Conservation (phyloP, 768 basidiomycete genomes). For the Kwoniella pini region DNA sequence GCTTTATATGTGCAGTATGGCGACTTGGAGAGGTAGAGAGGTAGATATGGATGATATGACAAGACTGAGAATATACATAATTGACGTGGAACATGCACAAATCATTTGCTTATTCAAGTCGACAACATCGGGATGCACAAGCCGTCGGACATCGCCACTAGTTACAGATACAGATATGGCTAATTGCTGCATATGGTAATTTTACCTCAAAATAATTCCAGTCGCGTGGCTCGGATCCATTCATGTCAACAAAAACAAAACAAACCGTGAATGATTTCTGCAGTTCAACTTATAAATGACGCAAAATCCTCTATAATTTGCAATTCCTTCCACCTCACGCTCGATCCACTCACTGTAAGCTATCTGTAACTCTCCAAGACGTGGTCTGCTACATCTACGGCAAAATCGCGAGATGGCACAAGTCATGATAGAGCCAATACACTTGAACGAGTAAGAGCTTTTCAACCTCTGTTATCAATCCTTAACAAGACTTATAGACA, state of each 20-base stretch:
- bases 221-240: neutral
- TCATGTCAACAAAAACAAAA: slow-evolving; percentile 6
- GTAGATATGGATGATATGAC: too few relatives aligned
- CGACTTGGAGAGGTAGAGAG: too few relatives aligned
- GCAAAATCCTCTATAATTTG: too few relatives aligned
- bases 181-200: too few relatives aligned
- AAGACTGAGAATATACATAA: neutral
- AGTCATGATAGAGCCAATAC: neutral
- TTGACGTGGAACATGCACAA: neutral
- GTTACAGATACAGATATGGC: neutral
- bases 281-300: neutral
- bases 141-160: slow-evolving; percentile 10
- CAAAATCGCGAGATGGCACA: neutral
- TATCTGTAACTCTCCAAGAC: too few relatives aligned
- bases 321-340: too few relatives aligned
- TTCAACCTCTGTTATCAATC: neutral
- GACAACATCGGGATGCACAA: neutral
- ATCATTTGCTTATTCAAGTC: neutral
- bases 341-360: too few relatives aligned
- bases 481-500: too few relatives aligned
- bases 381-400: neutral
- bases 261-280: slow-evolving; percentile 2
- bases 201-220: neutral
- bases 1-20: too few relatives aligned
- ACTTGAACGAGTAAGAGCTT: neutral